phyloP scores from a whole-genome alignment of 257 asterid genomes.

The Striga asiatica region DNA sequence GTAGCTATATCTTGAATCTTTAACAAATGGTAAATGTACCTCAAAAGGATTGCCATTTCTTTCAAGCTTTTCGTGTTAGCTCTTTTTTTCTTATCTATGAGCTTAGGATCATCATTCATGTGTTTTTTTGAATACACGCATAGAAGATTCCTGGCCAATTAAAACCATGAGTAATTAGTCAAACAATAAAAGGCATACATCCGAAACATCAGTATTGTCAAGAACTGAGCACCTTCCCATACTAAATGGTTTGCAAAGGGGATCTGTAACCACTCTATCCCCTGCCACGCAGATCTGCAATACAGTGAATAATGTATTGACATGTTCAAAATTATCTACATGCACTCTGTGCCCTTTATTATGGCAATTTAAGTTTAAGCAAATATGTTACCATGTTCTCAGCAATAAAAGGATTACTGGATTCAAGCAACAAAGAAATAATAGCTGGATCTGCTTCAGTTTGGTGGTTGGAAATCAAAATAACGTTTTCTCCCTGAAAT shows the following conservation, averaged over 20 bases:
- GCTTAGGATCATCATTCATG: slow-evolving; percentile 79
- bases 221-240: slow-evolving; percentile 73
- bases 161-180: slow-evolving; percentile 13
- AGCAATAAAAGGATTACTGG: slow-evolving; percentile 56
- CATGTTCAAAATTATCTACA: too few species aligned
- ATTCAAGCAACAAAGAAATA: slow-evolving; percentile 72
- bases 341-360: too few species aligned
- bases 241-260: slow-evolving; percentile 97
- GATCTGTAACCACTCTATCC: slow-evolving; percentile 92
- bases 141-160: slow-evolving; percentile 64
- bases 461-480: slow-evolving; percentile 93
- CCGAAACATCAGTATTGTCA: slow-evolving; percentile 5
- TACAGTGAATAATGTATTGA: slow-evolving; percentile 20
- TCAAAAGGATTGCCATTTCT: slow-evolving; percentile 83
- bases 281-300: slow-evolving; percentile 90
- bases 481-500: slow-evolving; percentile 82
- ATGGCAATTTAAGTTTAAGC: slow-evolving; percentile 10
- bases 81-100: slow-evolving; percentile 68
- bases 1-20: too few species aligned
- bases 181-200: slow-evolving; percentile 14
- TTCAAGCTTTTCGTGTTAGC: slow-evolving; percentile 94
- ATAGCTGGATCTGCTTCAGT: slow-evolving; percentile 97
- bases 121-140: slow-evolving; percentile 94
- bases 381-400: slow-evolving; percentile 59
- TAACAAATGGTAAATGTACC: slow-evolving; percentile 43